phyloP scores from a whole-genome alignment of 176 grass and related monocot species.

The Carex pumila region DNA sequence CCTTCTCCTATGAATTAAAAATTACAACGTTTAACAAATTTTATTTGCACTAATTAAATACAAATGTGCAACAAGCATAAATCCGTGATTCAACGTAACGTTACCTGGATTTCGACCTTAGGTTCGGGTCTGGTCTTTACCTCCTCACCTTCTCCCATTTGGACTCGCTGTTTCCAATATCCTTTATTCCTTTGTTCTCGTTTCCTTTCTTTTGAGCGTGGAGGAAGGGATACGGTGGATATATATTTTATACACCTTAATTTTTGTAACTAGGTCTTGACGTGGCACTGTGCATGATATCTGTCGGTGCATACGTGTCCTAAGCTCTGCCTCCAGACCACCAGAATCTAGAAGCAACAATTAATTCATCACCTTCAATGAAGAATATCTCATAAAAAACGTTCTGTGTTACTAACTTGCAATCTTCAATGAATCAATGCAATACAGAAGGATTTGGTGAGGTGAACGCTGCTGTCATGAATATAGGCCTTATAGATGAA shows the following conservation, averaged over 20 bases:
- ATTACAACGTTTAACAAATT: background rate
- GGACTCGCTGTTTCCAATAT: background rate
- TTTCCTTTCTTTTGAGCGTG: background rate
- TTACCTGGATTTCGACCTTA: slow-evolving; percentile 52
- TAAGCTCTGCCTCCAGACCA: too few species aligned
- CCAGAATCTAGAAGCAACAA: background rate
- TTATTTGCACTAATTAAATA: background rate
- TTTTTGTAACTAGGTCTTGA: background rate
- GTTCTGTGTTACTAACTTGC: too few species aligned
- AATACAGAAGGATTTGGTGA: too few species aligned
- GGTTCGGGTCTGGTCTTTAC: slow-evolving; percentile 58
- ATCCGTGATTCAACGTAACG: background rate
- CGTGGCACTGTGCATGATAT: slow-evolving; percentile 18
- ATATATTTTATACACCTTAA: background rate
- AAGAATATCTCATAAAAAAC: too few species aligned
- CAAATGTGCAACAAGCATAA: background rate
- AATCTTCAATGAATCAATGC: too few species aligned
- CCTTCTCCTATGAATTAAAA: slow-evolving; percentile 43
- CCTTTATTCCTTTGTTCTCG: background rate
- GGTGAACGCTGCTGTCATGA: background rate
- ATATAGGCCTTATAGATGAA: background rate
- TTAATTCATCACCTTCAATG: background rate
- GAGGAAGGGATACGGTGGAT: background rate
- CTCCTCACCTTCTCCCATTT: slow-evolving; percentile 70
- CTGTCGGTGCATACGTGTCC: background rate